These are phyloP conservation scores for Taxillus chinensis DNA, from an alignment of 164 flowering plant species.

Conservation along the genomic window DNA sequence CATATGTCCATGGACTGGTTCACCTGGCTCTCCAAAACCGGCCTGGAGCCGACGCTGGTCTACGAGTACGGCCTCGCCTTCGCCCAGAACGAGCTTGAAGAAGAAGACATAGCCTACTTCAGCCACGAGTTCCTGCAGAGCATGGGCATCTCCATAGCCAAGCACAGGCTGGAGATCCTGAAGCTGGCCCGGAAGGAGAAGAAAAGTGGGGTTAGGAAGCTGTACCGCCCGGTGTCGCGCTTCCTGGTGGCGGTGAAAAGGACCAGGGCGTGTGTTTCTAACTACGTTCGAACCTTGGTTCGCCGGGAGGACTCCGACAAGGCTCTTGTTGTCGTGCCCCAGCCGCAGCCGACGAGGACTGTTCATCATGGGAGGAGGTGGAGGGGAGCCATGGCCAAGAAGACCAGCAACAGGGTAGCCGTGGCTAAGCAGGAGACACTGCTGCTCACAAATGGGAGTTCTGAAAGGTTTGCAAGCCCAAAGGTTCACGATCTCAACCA, in stretches of 20 bases:
- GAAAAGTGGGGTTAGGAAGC: conserved; percentile 1
- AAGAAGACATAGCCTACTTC: conserved; percentile 49
- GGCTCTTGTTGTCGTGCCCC: conserved; percentile 37
- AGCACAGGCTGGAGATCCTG: conserved; percentile 61
- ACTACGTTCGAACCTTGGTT: conserved; percentile 31
- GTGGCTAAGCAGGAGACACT: conserved; percentile 28
- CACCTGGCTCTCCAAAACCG: conserved; percentile 52
- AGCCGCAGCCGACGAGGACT: conserved; percentile 11
- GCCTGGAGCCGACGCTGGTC: conserved; percentile 42
- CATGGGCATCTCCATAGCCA: conserved; percentile 66
- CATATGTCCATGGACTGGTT: conserved; percentile 47
- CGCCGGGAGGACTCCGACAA: conserved; percentile 30
- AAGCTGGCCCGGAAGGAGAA: conserved; percentile 51
- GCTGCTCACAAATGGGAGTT: conserved; percentile 47
- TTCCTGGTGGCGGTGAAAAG: conserved; percentile 44
- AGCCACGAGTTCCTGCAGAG: conserved; percentile 69
- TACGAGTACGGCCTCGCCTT: conserved; percentile 50
- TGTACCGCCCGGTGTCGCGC: conserved; percentile 30
- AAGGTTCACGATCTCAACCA: conserved; percentile 15
- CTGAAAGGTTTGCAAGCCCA: conserved; percentile 30
- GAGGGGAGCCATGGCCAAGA: conserved; percentile 53
- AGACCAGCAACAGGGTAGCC: conserved; percentile 30
- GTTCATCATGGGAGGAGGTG: conserved; percentile 32
- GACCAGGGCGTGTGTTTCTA: conserved; percentile 32
- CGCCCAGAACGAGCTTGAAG: conserved; percentile 48